Percentiles rank a stretch among this genome's conserved stretches.
Evolutionary conservation across 192 early-diverging fungal species (phyloP).

Genomic region (Dissophora ornata): DNA sequence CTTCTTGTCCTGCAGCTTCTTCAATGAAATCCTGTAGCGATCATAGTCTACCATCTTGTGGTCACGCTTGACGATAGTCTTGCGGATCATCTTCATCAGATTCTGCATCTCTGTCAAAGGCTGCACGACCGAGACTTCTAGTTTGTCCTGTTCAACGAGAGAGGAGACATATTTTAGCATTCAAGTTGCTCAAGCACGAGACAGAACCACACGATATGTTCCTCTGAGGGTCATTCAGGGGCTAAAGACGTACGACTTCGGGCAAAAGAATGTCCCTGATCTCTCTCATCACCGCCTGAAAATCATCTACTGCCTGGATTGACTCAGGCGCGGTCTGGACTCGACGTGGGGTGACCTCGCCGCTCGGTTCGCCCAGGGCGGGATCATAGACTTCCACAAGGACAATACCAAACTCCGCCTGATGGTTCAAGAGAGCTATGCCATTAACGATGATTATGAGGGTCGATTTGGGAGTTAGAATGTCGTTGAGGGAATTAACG

Average conservation of each 20-base stretch:
- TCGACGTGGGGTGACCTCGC: constrained; percentile 51
- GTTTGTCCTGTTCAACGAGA: constrained; percentile 55
- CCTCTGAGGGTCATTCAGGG: neutral
- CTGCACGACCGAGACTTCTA: constrained; percentile 82
- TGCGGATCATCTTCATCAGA: constrained; percentile 82
- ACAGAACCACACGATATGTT: neutral
- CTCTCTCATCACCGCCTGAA: constrained; percentile 44
- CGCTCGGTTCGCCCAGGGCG: constrained; percentile 19
- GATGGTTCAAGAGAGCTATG: constrained; percentile 51
- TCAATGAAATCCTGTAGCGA: constrained; percentile 74
- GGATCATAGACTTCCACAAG: constrained; percentile 55
- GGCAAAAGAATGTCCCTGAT: constrained; percentile 50
- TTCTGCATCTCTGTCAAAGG: constrained; percentile 81
- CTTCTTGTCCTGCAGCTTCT: constrained; percentile 81
- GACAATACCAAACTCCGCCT: constrained; percentile 52
- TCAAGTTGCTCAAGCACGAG: too few species aligned
- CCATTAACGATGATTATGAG: too few species aligned
- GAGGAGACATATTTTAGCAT: constrained; percentile 35
- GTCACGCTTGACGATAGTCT: constrained; percentile 87
- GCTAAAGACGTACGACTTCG: constrained; percentile 39
- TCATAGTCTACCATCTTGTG: constrained; percentile 97
- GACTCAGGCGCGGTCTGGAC: constrained; percentile 48
- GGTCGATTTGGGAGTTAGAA: too few species aligned
- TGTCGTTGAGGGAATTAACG: too few species aligned
- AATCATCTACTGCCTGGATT: constrained; percentile 53